Conservation (phyloP, 306 rosid species). For the Benincasa hispida region DNA sequence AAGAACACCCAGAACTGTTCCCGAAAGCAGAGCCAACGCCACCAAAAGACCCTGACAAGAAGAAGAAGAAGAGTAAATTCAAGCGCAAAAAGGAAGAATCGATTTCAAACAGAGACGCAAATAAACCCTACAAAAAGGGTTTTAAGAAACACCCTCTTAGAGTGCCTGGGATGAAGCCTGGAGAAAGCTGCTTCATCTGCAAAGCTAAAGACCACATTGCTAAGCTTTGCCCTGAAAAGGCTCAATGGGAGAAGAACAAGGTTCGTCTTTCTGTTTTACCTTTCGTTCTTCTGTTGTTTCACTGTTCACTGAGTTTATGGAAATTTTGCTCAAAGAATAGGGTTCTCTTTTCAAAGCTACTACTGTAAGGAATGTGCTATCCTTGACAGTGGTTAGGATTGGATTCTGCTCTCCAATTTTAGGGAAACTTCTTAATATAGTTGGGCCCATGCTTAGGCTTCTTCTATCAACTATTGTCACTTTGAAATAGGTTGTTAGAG, state of each 20-base stretch:
- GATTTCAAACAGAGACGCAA: conserved; percentile 17
- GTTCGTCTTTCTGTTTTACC: conserved; percentile 4
- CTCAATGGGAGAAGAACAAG: conserved; percentile 73
- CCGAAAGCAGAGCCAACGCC: conserved; percentile 39
- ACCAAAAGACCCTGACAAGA: conserved; percentile 37
- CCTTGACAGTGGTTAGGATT: not conserved
- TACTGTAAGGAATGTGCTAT: not conserved
- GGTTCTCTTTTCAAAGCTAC: not conserved
- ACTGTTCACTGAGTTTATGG: not conserved
- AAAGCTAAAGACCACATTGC: conserved; percentile 64
- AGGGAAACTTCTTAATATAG: not conserved
- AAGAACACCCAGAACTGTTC: conserved; percentile 36
- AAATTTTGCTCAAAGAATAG: not conserved
- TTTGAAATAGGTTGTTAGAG: not conserved
- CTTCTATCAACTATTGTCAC: not conserved
- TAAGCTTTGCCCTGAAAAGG: conserved; percentile 55
- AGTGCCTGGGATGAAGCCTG: conserved; percentile 96
- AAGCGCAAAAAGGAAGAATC: conserved; percentile 32
- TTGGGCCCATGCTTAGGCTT: not conserved
- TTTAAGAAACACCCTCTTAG: conserved; percentile 50
- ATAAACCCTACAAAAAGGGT: conserved; percentile 16
- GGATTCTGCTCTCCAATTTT: not conserved
- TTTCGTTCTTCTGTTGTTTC: not conserved
- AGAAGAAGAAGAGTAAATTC: conserved; percentile 28
- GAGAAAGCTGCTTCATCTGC: conserved; percentile 82